Evolutionary conservation across 2,329 filamentous ascomycete species (phyloP).

Genomic region (Uncinocarpus reesii): DNA sequence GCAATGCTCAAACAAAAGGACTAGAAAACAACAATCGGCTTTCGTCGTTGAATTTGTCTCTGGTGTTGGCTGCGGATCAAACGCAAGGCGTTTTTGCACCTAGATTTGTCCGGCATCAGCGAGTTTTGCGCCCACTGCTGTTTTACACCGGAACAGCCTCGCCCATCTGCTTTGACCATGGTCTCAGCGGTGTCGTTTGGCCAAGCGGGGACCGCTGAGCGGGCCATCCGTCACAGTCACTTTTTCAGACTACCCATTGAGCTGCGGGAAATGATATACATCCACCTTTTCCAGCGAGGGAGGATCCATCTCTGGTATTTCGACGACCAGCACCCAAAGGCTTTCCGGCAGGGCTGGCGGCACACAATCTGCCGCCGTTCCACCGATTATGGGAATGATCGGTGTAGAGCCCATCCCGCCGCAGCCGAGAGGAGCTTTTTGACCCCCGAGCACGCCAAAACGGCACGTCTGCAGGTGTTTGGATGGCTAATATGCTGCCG

Average conservation of each 20-base stretch:
- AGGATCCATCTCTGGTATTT: slow-evolving; percentile 9
- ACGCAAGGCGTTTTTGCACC: no score
- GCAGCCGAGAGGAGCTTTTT: not conserved
- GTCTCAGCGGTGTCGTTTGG: not conserved
- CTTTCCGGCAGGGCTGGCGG: slow-evolving; percentile 7
- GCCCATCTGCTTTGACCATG: no score
- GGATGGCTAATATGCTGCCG: slow-evolving; percentile 8
- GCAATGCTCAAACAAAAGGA: no score
- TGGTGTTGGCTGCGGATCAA: not conserved
- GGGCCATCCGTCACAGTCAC: not conserved
- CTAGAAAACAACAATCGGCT: no score
- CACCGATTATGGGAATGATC: slow-evolving; percentile 6
- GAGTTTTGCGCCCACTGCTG: no score
- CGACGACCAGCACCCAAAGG: not conserved
- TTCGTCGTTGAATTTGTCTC: not conserved
- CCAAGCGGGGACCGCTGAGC: not conserved
- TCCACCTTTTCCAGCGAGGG: slow-evolving; percentile 9
- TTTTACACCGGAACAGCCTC: no score
- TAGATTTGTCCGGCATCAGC: no score
- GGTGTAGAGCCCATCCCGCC: slow-evolving; percentile 5
- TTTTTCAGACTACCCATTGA: slow-evolving; percentile 9
- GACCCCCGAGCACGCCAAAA: not conserved
- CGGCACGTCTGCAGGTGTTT: slow-evolving; percentile 5
- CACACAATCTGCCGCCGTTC: slow-evolving; percentile 6
- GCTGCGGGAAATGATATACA: slow-evolving; percentile 9